Evolutionary conservation across 257 asterid genomes (phyloP), one percentile per base, ranked within the genome.

Genomic region (Nicotiana otophora): DNA sequence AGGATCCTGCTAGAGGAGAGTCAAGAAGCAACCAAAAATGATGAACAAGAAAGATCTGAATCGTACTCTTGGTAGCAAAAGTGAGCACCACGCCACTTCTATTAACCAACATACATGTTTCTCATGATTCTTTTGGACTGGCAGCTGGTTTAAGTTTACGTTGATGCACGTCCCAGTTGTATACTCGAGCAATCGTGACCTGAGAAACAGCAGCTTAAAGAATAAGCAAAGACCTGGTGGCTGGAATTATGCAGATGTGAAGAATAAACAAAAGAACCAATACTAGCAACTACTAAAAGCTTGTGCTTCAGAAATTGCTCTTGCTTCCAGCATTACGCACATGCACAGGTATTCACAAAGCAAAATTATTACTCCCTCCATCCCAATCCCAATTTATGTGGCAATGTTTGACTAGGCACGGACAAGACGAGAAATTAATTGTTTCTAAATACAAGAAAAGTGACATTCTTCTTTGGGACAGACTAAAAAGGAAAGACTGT

Each of bases 161-260:
- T 84, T 93, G 98, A 86, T 93, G 96, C 54, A 95, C 97, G 39
- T 95, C 99, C 98, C 98, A 92, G 86, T 95, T 95, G 85, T 95
- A 95, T 63, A 93, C 93, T 8, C 99, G 96, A 70, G 99, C 97
- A 70, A 89, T 91, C 1, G 97, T 95, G 34, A 95, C 99, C 99
- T 96, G 91, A 81, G 77, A 84, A 85, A 60, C 79, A 86, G 65
- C 30, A 62, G 28, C 26, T 46, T 58, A 58, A 68, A 65, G 26
- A 12, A 15, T 65, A 64, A 65, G 48, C 33, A 72, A 72, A 33
- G 5, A 46, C 39, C 61, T 46, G 79, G 78, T 6, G 23, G 79
- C 60, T 46, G 61, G 36, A 72, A 48, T 72, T 14, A 48, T 72
- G 61, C 61, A 72, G 79, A 72, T 46, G 20, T 20, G 57, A 39